Percentiles rank a stretch among this genome's conserved stretches.
phyloP scores from a whole-genome alignment of 441 rosid genomes.

The Daphne laureola region DNA sequence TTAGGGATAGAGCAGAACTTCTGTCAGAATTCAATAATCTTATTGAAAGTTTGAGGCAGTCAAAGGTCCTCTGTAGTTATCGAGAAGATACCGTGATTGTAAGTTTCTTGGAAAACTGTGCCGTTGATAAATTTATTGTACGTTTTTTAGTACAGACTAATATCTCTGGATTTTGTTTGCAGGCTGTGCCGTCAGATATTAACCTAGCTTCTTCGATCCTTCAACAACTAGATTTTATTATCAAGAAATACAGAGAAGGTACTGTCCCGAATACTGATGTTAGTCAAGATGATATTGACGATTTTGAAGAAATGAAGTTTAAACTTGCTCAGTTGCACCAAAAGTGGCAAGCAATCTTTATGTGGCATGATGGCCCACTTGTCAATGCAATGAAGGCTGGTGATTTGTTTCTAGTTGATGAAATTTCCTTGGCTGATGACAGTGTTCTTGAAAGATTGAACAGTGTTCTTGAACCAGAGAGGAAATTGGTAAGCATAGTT shows the following conservation, averaged over 20 bases:
- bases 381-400: constrained; percentile 93
- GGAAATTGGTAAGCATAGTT: constrained; percentile 58
- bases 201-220: constrained; percentile 53
- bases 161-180: constrained; percentile 22
- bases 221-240: constrained; percentile 32
- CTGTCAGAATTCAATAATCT: constrained; percentile 44
- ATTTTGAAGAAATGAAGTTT: constrained; percentile 46
- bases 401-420: constrained; percentile 86
- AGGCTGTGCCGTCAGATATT: constrained; percentile 70
- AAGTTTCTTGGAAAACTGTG: constrained; percentile 5
- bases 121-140: constrained; percentile 9
- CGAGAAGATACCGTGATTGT: constrained; percentile 41
- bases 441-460: constrained; percentile 94
- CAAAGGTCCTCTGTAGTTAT: constrained; percentile 38
- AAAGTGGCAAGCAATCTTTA: constrained; percentile 80
- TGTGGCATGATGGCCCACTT: constrained; percentile 99
- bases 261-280: constrained; percentile 26
- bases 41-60: constrained; percentile 50
- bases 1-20: constrained; percentile 87
- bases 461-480: constrained; percentile 93
- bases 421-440: constrained; percentile 99
- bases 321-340: constrained; percentile 52
- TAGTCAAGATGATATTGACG: constrained; percentile 39
- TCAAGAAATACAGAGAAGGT: constrained; percentile 41
- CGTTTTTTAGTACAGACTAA: constrained; percentile 3